phyloP scores from a whole-genome alignment of 495 filamentous ascomycete genomes.

The Aspergillus kassunensis region DNA sequence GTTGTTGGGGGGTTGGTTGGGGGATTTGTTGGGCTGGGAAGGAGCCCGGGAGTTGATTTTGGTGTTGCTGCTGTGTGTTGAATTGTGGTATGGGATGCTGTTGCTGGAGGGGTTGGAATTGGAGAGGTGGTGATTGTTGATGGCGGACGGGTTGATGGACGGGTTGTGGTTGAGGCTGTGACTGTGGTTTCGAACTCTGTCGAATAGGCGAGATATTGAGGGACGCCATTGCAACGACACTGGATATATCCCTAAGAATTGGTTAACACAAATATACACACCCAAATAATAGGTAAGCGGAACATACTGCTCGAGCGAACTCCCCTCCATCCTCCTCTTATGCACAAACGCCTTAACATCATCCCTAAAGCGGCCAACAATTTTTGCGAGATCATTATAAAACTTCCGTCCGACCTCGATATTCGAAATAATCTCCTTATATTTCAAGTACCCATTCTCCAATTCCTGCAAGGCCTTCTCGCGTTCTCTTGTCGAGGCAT shows the following conservation, averaged over 20 bases:
- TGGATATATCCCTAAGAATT: conserved; percentile 56
- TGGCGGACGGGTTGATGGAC: too few species aligned
- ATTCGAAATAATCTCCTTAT: conserved; percentile 89
- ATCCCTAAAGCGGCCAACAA: conserved; percentile 74
- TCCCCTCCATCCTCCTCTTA: conserved; percentile 74
- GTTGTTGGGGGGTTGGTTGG: conserved; percentile 17
- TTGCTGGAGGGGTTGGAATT: too few species aligned
- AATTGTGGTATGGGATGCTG: too few species aligned
- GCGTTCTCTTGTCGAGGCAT: conserved; percentile 69
- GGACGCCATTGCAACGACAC: conserved; percentile 53
- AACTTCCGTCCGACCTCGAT: conserved; percentile 88
- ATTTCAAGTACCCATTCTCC: conserved; percentile 90
- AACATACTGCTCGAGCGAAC: conserved; percentile 57
- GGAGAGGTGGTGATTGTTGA: conserved; percentile 15
- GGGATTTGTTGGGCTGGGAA: too few species aligned
- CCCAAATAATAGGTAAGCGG: conserved; percentile 15
- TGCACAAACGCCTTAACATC: conserved; percentile 75
- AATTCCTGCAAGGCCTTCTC: conserved; percentile 83
- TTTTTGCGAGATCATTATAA: conserved; percentile 90
- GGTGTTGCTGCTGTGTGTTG: too few species aligned
- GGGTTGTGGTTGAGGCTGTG: conserved; percentile 14
- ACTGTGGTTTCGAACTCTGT: neutral
- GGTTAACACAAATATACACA: neutral
- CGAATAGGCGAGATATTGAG: conserved; percentile 44
- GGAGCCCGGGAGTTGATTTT: too few species aligned